A percentile compares a stretch with the other conserved stretches of the same genome.
Evolutionary conservation across 73 alveolate species (phyloP).

Genomic region (Effrenium voratum): DNA sequence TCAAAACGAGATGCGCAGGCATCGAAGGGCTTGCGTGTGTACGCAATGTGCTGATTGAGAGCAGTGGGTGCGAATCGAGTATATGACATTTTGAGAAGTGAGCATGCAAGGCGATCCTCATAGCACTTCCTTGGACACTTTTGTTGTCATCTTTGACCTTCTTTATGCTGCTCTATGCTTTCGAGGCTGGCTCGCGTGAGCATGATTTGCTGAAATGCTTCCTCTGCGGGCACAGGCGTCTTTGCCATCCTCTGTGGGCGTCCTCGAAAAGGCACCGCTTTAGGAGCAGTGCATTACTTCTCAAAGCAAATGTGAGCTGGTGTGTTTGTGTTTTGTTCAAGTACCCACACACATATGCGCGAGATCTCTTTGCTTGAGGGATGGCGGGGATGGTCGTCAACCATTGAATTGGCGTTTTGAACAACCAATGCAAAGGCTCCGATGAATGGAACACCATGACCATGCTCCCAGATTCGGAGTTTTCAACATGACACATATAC

Average conservation of each 20-base stretch:
- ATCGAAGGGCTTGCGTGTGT: neutral
- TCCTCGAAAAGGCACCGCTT: slow-evolving; percentile 1
- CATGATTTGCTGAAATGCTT: neutral
- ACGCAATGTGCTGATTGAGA: neutral
- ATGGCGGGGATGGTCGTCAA: too few relatives aligned
- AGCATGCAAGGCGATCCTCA: slow-evolving; percentile 59
- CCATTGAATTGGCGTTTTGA: too few relatives aligned
- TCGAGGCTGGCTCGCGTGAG: slow-evolving; percentile 1
- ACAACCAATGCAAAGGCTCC: too few relatives aligned
- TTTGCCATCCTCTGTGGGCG: neutral
- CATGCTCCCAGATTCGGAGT: too few relatives aligned
- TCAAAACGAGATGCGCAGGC: slow-evolving; percentile 86
- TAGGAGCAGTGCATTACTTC: neutral
- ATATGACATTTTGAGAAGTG: too few relatives aligned
- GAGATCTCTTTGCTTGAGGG: too few relatives aligned
- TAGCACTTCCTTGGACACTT: slow-evolving; percentile 75
- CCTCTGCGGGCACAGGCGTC: neutral
- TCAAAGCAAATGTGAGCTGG: too few relatives aligned
- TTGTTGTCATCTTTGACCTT: slow-evolving; percentile 31
- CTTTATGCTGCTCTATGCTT: slow-evolving; percentile 51
- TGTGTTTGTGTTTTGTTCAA: too few relatives aligned
- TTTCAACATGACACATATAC: too few relatives aligned
- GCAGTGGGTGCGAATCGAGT: too few relatives aligned
- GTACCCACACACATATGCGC: too few relatives aligned
- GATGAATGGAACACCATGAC: too few relatives aligned